Conservation (phyloP, 768 basidiomycete genomes). For the Hypsizygus marmoreus region DNA sequence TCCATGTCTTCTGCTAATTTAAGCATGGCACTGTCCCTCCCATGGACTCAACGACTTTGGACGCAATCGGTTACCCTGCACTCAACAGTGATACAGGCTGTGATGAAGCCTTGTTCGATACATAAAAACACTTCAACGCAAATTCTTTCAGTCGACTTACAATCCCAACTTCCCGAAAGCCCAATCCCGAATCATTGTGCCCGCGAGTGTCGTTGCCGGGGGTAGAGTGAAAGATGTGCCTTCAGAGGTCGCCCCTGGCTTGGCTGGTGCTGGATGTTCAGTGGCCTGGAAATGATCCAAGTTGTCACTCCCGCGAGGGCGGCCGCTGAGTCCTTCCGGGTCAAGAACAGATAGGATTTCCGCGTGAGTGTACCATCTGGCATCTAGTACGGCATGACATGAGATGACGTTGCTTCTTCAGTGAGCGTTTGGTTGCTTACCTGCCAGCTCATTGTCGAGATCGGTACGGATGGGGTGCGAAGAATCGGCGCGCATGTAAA, state of each 20-base stretch:
- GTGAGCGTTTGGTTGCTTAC: conserved; percentile 39
- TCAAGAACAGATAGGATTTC: conserved; percentile 65
- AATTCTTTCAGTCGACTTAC: no score
- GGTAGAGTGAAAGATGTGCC: background rate
- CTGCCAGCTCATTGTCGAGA: conserved; percentile 90
- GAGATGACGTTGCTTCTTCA: background rate
- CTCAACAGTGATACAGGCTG: no score
- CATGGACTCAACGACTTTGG: no score
- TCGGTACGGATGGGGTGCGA: conserved; percentile 75
- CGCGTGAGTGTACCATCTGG: conserved; percentile 81
- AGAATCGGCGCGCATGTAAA: conserved; percentile 75
- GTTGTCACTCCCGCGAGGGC: no score
- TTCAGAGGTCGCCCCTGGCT: background rate
- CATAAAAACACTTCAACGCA: no score
- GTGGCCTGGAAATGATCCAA: conserved; percentile 1
- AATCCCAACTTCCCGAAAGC: background rate
- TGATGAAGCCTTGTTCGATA: no score
- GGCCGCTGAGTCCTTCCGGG: no score
- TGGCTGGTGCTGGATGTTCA: background rate
- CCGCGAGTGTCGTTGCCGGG: background rate
- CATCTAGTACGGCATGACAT: no score
- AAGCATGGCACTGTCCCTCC: no score
- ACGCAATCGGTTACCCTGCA: no score
- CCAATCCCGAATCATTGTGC: background rate
- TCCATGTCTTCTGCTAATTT: no score